phyloP scores from a whole-genome alignment of 2,329 filamentous ascomycete genomes.

The Hymenoscyphus occultus region DNA sequence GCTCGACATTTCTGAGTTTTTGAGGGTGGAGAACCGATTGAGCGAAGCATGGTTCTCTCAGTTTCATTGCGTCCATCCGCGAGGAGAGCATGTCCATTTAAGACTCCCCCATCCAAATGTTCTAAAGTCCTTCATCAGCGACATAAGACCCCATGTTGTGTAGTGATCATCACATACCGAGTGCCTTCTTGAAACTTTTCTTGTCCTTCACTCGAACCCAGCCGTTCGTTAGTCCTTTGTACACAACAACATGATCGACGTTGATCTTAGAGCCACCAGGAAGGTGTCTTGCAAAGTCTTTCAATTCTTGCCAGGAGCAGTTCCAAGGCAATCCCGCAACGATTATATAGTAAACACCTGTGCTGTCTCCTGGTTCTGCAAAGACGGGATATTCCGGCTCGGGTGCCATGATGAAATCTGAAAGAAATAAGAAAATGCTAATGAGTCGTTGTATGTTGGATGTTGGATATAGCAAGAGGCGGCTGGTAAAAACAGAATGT shows the following conservation, averaged over 20 bases:
- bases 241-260: slow-evolving; percentile 30
- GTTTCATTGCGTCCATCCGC: slow-evolving; percentile 31
- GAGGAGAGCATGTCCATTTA: slow-evolving; percentile 22
- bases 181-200: slow-evolving; percentile 21
- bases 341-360: slow-evolving; percentile 24
- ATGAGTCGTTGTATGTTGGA: not conserved
- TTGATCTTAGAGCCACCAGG: slow-evolving; percentile 20
- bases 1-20: not conserved
- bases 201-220: slow-evolving; percentile 27
- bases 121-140: slow-evolving; percentile 13
- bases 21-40: not conserved
- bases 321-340: slow-evolving; percentile 25
- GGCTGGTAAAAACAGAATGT: not conserved
- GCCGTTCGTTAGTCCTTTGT: slow-evolving; percentile 21
- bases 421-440: slow-evolving; percentile 8
- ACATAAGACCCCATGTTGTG: not conserved
- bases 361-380: slow-evolving; percentile 17
- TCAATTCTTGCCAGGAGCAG: slow-evolving; percentile 29
- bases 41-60: slow-evolving; percentile 17
- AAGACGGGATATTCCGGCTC: slow-evolving; percentile 11
- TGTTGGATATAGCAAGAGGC: not conserved
- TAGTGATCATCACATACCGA: slow-evolving; percentile 16
- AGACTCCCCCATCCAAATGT: slow-evolving; percentile 23
- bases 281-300: slow-evolving; percentile 28
- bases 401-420: not conserved